Conservation (phyloP, 2,329 filamentous ascomycete genomes). For the Harringtonia aguacate region DNA sequence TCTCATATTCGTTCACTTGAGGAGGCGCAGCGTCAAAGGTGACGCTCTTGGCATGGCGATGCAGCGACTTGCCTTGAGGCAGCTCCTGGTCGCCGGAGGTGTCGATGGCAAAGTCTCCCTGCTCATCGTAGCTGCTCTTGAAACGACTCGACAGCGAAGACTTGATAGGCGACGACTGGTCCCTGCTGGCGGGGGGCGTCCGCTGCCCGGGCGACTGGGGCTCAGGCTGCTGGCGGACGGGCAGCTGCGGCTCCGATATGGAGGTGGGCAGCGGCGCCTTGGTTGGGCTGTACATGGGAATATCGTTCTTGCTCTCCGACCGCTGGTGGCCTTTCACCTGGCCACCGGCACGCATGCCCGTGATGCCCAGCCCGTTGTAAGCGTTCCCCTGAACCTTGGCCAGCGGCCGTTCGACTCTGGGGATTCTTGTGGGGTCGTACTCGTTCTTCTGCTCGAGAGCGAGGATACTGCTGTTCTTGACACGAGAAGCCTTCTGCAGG, state of each 20-base stretch:
- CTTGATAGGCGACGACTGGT: conserved; percentile 71
- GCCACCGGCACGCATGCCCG: conserved; percentile 41
- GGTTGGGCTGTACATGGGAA: conserved; percentile 46
- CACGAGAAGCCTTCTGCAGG: conserved; percentile 84
- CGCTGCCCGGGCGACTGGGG: conserved; percentile 18
- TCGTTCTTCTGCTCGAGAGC: conserved; percentile 85
- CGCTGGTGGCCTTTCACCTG: conserved; percentile 33
- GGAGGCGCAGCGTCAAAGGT: conserved; percentile 92
- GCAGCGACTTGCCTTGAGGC: conserved; percentile 55
- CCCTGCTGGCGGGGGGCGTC: conserved; percentile 52
- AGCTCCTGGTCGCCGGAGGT: conserved; percentile 48
- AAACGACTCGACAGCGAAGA: conserved; percentile 69
- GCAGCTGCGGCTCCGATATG: conserved; percentile 21
- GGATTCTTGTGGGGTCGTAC: conserved; percentile 74
- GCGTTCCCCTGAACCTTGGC: conserved; percentile 66
- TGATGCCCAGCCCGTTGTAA: conserved; percentile 48
- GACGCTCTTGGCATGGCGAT: conserved; percentile 89
- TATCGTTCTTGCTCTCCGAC: conserved; percentile 48
- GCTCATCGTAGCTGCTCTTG: conserved; percentile 58
- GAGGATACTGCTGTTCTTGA: conserved; percentile 97
- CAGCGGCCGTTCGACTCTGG: conserved; percentile 72
- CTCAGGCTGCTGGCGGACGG: neutral
- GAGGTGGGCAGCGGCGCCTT: conserved; percentile 25
- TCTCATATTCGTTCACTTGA: conserved; percentile 94
- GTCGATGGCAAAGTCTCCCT: conserved; percentile 59